Base-by-base conservation (phyloP, 371 early-diverging fungal genomes). In the Mucor irregularis region DNA sequence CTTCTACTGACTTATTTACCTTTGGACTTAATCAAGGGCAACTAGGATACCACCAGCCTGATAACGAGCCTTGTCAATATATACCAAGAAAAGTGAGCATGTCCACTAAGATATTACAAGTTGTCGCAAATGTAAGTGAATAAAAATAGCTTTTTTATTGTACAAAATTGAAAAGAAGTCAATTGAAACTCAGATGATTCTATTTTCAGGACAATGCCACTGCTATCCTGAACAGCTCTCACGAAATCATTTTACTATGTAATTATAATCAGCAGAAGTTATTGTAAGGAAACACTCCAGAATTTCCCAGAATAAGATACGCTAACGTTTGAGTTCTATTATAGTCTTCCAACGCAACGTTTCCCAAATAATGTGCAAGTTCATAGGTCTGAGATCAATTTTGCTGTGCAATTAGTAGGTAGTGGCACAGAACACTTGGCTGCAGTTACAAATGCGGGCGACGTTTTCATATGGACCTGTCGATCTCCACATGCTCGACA, bases 21-120 rank as follows among this genome's bases (percentile, higher is more conserved):
- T 92, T 89, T 80, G 93, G 93, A 0, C 62, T 74, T 30, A 89
- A 89, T 58, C 74, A 79, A 47, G 93, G 93, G 0, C 93, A 92
- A 56, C 66, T 92, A n/a, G 76, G 79, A 0, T 85, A 85, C 47
- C 70, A 78, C 52, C 70, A 73, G n/a, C 68, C 74, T 17, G 80
- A 73, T 4, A 69, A 72, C 34, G 74, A 76, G 13, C 14, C 43
- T 2, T 52, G 65, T 38, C 85, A 85, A 44, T 31, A 54, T 2
- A 56, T 56, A 0, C 85, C 85, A 1, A 62, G 82, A 39, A 83
- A 81, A 58, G 80, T 85, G 0, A 69, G 76, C 42, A 71, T 80
- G 72, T 26, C 76, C 49, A 28, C 48, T 26, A 17, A 64, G 56
- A 80, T 85, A 13, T n/a, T 64, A 6, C 76, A 83, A 48, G 85